Percentiles rank a stretch among this genome's conserved stretches.
These are phyloP conservation scores for Rhodomyrtus tomentosa DNA, from an alignment of 345 rosid species.

Conservation along the genomic window DNA sequence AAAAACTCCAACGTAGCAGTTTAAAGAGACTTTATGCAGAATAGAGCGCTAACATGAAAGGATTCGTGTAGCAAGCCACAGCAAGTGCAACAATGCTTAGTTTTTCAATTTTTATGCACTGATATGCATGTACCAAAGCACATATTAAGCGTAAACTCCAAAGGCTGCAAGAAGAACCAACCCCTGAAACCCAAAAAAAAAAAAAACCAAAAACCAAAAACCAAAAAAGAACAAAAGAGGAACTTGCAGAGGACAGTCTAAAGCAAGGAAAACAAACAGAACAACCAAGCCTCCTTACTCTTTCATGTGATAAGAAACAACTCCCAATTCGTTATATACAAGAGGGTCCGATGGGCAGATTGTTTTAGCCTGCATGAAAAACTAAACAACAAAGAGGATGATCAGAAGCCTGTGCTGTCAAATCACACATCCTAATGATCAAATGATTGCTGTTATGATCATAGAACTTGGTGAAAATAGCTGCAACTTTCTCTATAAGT, in stretches of 20 bases:
- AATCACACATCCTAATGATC: slow-evolving; percentile 2
- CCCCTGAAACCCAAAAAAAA: too few species aligned
- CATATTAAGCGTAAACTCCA: neutral
- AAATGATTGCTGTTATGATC: neutral
- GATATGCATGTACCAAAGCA: neutral
- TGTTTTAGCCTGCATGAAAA: slow-evolving; percentile 86
- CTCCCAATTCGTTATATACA: slow-evolving; percentile 92
- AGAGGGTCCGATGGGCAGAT: slow-evolving; percentile 93
- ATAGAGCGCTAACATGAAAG: neutral
- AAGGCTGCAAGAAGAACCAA: too few species aligned
- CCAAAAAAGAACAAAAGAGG: neutral
- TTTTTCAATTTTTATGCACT: neutral
- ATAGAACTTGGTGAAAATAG: neutral
- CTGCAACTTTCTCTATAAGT: neutral
- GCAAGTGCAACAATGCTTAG: neutral
- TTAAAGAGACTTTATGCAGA: neutral
- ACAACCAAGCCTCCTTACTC: slow-evolving; percentile 46
- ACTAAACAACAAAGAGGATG: slow-evolving; percentile 27
- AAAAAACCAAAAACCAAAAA: too few species aligned
- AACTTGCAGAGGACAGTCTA: neutral
- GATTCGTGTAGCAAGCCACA: neutral
- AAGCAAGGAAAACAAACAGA: neutral
- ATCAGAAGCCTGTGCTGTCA: neutral
- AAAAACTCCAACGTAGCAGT: neutral
- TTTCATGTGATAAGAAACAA: slow-evolving; percentile 92